Evolutionary conservation across 306 rosid genomes (phyloP).

Genomic region (Mimosa pudica): DNA sequence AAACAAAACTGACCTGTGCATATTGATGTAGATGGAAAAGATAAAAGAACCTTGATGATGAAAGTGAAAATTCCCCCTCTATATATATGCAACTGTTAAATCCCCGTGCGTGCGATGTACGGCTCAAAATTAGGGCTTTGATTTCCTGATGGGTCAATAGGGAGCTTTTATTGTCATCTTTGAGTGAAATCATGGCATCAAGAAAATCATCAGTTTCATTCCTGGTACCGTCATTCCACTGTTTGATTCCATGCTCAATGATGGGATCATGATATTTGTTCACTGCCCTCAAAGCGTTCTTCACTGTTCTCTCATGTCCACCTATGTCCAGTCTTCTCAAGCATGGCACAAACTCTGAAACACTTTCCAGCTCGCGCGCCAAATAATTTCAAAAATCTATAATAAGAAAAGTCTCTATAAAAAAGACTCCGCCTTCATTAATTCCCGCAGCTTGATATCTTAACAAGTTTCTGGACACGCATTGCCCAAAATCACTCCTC

Average conservation of each 20-base stretch:
- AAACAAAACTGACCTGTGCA: too few relatives aligned
- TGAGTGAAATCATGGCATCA: not conserved
- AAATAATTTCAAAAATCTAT: too few relatives aligned
- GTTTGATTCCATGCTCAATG: not conserved
- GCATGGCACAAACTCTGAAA: not conserved
- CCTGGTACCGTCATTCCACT: not conserved
- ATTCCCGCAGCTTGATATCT: conserved; percentile 44
- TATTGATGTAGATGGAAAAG: too few relatives aligned
- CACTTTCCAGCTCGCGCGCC: too few relatives aligned
- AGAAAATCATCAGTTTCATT: not conserved
- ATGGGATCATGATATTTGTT: not conserved
- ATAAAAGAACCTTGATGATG: too few relatives aligned
- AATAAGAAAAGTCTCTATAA: conserved; percentile 35
- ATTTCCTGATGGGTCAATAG: not conserved
- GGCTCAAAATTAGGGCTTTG: not conserved
- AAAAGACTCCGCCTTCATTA: conserved; percentile 35
- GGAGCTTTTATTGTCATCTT: not conserved
- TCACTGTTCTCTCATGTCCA: too few relatives aligned
- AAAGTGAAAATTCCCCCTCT: too few relatives aligned
- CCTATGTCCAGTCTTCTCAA: not conserved
- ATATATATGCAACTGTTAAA: too few relatives aligned
- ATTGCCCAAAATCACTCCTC: conserved; percentile 53
- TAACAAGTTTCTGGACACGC: conserved; percentile 45
- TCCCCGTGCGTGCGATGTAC: too few relatives aligned
- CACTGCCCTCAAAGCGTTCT: not conserved